Percentiles rank a stretch among this genome's conserved stretches.
Evolutionary conservation across 768 basidiomycete genomes (phyloP).

Genomic region (Kondoa malvinella): DNA sequence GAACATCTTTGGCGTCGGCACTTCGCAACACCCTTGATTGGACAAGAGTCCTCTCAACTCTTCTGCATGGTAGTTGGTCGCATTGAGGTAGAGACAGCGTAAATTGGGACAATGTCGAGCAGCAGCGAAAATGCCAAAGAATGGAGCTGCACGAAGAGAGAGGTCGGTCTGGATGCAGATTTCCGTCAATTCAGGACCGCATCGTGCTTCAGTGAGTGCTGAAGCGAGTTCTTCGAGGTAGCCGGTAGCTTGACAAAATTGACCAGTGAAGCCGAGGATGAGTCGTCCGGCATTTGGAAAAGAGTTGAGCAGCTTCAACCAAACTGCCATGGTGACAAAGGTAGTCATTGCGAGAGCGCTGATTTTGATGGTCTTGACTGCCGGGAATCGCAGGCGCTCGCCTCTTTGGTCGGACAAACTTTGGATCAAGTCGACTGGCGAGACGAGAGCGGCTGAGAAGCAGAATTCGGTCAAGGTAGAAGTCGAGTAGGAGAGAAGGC

Average conservation of each 20-base stretch:
- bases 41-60: not conserved
- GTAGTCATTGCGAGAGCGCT: not conserved
- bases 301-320: not conserved
- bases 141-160: not conserved
- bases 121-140: not conserved
- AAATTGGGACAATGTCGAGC: not conserved
- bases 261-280: not conserved
- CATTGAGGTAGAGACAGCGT: not conserved
- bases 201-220: not conserved
- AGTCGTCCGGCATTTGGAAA: not conserved
- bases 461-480: too few species aligned
- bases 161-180: not conserved
- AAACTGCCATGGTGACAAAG: not conserved
- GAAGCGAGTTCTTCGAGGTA: not conserved
- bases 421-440: not conserved
- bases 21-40: not conserved
- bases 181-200: not conserved
- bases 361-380: not conserved
- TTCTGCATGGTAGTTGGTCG: not conserved
- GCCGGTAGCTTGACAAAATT: not conserved
- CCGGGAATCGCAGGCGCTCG: not conserved
- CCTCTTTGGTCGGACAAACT: not conserved
- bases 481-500: too few species aligned
- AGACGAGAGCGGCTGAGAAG: not conserved
- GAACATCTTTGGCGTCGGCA: not conserved